Conservation (phyloP, 352 stramenopile genomes). For the Globisporangium nodosum region DNA sequence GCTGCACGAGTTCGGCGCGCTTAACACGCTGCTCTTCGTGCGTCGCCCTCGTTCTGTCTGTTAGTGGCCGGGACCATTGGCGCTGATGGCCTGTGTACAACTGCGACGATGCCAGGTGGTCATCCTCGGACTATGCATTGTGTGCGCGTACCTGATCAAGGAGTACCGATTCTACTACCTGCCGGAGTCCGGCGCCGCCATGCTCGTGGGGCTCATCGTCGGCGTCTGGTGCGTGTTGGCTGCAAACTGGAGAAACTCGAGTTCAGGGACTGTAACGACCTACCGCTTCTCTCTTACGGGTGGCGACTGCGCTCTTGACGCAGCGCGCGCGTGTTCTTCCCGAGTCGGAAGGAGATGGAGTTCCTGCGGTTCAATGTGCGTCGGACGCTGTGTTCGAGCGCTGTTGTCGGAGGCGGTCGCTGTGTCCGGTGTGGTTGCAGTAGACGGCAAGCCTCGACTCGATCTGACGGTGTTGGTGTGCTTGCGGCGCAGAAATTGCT, state of each 20-base stretch:
- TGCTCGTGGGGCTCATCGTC: constrained; percentile 89
- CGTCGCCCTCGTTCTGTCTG: constrained; percentile 7
- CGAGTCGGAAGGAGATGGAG: constrained; percentile 84
- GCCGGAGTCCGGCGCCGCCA: constrained; percentile 85
- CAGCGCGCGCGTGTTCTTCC: constrained; percentile 80
- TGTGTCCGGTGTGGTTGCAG: no score
- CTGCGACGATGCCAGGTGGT: constrained; percentile 39
- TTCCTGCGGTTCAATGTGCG: constrained; percentile 86
- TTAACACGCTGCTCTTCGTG: constrained; percentile 87
- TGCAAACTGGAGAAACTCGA: background rate
- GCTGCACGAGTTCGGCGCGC: constrained; percentile 80
- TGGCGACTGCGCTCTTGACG: background rate
- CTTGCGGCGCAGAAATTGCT: constrained; percentile 58
- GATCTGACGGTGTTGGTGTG: no score
- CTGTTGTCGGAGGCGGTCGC: background rate
- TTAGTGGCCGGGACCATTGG: no score
- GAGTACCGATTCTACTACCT: constrained; percentile 89
- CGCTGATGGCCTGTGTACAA: background rate
- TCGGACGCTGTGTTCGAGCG: background rate
- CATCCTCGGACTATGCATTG: constrained; percentile 86
- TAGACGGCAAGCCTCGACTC: no score
- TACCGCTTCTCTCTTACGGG: background rate
- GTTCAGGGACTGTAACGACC: no score
- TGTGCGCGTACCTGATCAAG: constrained; percentile 89
- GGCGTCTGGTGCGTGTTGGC: constrained; percentile 45